Evolutionary conservation across 202 grass and related monocot species (phyloP), one percentile per base, ranked within the genome.

Genomic region (Setaria viridis): DNA sequence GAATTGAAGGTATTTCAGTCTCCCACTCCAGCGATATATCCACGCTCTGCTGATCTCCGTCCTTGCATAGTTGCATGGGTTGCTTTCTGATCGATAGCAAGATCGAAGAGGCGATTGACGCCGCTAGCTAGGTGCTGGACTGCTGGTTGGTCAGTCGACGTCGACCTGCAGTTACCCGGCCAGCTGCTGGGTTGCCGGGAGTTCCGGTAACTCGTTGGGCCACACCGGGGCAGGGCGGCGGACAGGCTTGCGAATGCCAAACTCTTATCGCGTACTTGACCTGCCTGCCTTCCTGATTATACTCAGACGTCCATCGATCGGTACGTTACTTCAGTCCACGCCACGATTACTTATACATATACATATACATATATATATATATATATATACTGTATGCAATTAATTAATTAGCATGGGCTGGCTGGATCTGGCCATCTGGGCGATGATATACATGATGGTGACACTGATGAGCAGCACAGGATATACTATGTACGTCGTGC

Each of bases 121-220:
- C 19, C 20, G n/a, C 5, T 6, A 41, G 39, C 5, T 41, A 41
- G 39, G 5, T 41, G 39, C 58, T 25, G 25, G 25, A 25, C 25
- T 30, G 58, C 10, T 60, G 58, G 25, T 13, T 11, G n/a, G 58
- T 32, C 59, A 14, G 25, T 63, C 25, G 29, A 6, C 60, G 60
- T 63, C 60, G 60, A 63, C 60, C 60, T 79, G 77, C 59, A n/a
- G 45, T 35, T 35, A 32, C 56, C 21, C 73, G 1, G 29, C 48
- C 7, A 4, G 84, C 67, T 70, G 48, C 20, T 30, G 79, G 72
- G 80, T 88, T 83, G 45, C 86, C 83, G 66, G 65, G 74, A 70
- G 65, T 43, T 20, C 5, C 5, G 21, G 86, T 76, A 77, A 82
- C 71, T 79, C 25, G 48, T 8, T 68, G 25, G 16, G 58, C 57